Percentiles rank a stretch among this genome's conserved stretches.
Conservation (phyloP, 2,329 filamentous ascomycete species). For the Paecilomyces sp. region DNA sequence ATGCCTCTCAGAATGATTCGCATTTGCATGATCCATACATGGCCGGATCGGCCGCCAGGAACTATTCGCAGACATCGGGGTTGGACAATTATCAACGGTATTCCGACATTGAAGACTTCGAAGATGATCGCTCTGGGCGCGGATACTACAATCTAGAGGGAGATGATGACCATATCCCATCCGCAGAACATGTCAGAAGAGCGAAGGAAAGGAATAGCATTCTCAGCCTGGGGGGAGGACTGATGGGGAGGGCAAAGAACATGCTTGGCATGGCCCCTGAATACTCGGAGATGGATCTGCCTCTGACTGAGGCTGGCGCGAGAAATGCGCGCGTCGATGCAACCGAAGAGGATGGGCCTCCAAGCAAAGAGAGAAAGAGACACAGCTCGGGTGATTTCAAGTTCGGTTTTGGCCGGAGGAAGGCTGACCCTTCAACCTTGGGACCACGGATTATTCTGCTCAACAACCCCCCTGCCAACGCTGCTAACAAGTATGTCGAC, state of each 20-base stretch:
- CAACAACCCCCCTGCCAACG: slow-evolving; percentile 92
- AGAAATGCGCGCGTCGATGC: slow-evolving; percentile 41
- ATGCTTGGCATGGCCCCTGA: slow-evolving; percentile 77
- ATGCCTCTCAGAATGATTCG: slow-evolving; percentile 23
- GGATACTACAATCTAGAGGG: slow-evolving; percentile 68
- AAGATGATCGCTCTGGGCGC: slow-evolving; percentile 63
- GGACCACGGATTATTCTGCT: slow-evolving; percentile 89
- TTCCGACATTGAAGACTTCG: slow-evolving; percentile 78
- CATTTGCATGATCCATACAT: slow-evolving; percentile 31
- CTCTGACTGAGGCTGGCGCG: slow-evolving; percentile 70
- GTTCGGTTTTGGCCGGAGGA: slow-evolving; percentile 80
- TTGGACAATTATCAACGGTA: slow-evolving; percentile 87
- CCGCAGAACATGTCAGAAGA: slow-evolving; percentile 43
- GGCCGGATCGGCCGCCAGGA: slow-evolving; percentile 31
- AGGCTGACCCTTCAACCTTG: slow-evolving; percentile 81
- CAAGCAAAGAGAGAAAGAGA: slow-evolving; percentile 47
- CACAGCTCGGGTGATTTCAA: slow-evolving; percentile 74
- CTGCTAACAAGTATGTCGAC: slow-evolving; percentile 81
- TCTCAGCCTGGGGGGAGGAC: slow-evolving; percentile 73
- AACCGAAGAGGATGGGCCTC: slow-evolving; percentile 32
- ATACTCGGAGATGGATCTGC: slow-evolving; percentile 98
- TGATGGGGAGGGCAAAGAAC: slow-evolving; percentile 82
- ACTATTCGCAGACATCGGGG: slow-evolving; percentile 70
- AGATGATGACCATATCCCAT: slow-evolving; percentile 49
- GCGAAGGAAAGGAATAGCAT: slow-evolving; percentile 82